phyloP scores from a whole-genome alignment of 1,139 yeast genomes.

The Debaryomyces robertsiae region DNA sequence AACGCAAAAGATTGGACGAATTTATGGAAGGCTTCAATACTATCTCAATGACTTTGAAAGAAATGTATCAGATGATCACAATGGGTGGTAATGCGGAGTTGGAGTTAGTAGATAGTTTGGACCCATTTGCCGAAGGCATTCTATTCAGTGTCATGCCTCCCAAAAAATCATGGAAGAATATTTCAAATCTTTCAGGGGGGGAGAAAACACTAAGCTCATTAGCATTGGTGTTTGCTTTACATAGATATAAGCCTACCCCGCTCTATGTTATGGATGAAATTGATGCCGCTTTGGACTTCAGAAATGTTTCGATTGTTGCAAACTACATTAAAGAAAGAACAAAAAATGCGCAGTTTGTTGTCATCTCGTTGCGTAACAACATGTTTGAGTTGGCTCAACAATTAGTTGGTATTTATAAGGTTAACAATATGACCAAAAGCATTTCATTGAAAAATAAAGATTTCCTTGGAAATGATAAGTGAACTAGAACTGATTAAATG shows the following conservation, averaged over 20 bases:
- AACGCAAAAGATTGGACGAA: conserved; percentile 76
- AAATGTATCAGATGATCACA: conserved; percentile 97
- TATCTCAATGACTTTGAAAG: conserved; percentile 87
- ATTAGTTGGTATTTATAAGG: conserved; percentile 93
- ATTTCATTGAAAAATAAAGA: conserved; percentile 74
- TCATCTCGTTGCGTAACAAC: conserved; percentile 90
- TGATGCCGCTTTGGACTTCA: conserved; percentile 96
- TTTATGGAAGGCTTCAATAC: conserved; percentile 91
- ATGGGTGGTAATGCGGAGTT: conserved; percentile 99
- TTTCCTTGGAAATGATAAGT: conserved; percentile 20
- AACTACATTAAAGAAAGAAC: conserved; percentile 95
- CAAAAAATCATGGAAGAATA: conserved; percentile 95
- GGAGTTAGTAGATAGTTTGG: conserved; percentile 92
- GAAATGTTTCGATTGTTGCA: conserved; percentile 96
- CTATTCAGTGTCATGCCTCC: conserved; percentile 99
- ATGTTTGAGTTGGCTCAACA: conserved; percentile 97
- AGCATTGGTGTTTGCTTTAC: conserved; percentile 95
- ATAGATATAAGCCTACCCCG: conserved; percentile 96
- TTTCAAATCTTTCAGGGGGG: conserved; percentile 94
- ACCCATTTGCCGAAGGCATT: conserved; percentile 98
- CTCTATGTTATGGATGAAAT: conserved; percentile 98
- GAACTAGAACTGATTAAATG: not conserved
- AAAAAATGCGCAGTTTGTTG: conserved; percentile 94
- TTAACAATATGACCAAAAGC: conserved; percentile 85
- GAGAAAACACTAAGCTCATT: conserved; percentile 94